Conservation (phyloP, 148 eudicot species). For the Chenopodium album region DNA sequence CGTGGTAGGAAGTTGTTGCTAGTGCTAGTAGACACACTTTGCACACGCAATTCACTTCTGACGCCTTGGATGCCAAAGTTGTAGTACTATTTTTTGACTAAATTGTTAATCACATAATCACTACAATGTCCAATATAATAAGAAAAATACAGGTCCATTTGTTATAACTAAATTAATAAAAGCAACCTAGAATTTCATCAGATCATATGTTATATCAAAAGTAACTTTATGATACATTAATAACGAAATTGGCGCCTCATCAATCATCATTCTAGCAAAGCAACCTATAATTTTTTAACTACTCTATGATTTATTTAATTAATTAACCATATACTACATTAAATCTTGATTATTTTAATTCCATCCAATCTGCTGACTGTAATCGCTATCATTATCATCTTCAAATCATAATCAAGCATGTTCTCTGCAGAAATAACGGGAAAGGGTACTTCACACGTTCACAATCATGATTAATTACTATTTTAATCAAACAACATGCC, state of each 20-base stretch:
- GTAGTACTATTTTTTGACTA: not conserved
- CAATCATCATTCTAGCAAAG: not conserved
- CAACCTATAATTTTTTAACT: not conserved
- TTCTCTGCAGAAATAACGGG: conserved; percentile 25
- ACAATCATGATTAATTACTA: conserved; percentile 9
- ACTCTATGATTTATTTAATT: not conserved
- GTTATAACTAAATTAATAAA: too few relatives aligned
- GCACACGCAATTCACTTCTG: too few relatives aligned
- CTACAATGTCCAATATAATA: too few relatives aligned
- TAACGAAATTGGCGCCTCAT: not conserved
- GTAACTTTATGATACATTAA: not conserved
- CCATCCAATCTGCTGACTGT: not conserved
- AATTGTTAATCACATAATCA: not conserved
- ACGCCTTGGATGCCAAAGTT: not conserved
- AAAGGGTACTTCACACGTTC: conserved; percentile 28
- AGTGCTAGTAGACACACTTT: too few relatives aligned
- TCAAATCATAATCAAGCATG: conserved; percentile 28
- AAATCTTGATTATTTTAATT: not conserved
- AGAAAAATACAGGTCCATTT: not conserved
- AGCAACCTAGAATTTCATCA: not conserved
- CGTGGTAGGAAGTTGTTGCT: too few relatives aligned
- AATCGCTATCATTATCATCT: conserved; percentile 5
- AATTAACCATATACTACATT: not conserved
- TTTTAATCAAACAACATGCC: not conserved
- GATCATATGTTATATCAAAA: not conserved